Conservation (phyloP, 129 eudicot species). For the Cynara cardunculus region DNA sequence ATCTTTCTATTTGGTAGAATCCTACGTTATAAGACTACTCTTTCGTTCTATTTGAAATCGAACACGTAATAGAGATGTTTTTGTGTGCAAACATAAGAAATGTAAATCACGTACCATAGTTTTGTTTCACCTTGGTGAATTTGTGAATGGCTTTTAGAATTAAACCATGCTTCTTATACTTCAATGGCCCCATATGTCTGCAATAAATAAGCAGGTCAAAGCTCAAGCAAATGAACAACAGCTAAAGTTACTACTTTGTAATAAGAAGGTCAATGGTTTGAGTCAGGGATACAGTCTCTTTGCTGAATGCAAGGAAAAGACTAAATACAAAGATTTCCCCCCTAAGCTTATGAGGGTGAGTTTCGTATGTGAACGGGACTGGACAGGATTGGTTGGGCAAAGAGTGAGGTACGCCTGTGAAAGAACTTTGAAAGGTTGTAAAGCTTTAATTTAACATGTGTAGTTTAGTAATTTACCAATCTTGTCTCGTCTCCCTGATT, state of each 20-base stretch:
- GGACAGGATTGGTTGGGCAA: no score
- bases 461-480: background rate
- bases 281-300: background rate
- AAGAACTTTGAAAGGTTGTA: background rate
- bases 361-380: background rate
- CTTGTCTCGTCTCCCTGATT: background rate
- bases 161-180: constrained; percentile 48
- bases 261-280: background rate
- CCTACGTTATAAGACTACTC: background rate
- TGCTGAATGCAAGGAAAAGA: background rate
- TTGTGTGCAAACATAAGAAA: background rate
- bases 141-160: constrained; percentile 58
- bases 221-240: background rate
- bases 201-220: constrained; percentile 10
- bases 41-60: background rate
- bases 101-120: constrained; percentile 52
- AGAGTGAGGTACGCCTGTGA: background rate
- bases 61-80: background rate
- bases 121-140: constrained; percentile 74
- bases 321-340: background rate
- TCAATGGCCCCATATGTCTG: constrained; percentile 79
- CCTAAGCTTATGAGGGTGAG: background rate
- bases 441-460: background rate
- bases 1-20: background rate
- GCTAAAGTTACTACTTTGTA: background rate